Base-by-base conservation (phyloP, 225 moss, liverwort and hornwort genomes). In the Marchantia polymorpha region DNA sequence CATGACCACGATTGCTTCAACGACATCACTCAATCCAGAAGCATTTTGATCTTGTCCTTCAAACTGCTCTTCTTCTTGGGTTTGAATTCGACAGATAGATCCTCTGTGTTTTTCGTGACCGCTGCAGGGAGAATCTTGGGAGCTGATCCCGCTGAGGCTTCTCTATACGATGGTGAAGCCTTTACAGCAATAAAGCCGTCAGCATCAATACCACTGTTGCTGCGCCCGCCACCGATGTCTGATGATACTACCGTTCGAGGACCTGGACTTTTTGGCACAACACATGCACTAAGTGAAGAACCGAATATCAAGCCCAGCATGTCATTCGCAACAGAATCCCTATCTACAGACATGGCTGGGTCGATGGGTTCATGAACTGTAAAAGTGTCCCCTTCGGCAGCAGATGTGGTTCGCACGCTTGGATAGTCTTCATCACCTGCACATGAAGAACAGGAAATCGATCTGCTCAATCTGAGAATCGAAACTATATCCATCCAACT, bases 41-140 rank as follows among this genome's bases (percentile, higher is more conserved):
- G 48, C 83, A 86, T 83, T 74, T 86, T 81, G 51, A 86, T 74
- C 78, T 56, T 86, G 48, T 86, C 86, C 54, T 68, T 86, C 4
- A 86, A 39, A 61, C 86, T 86, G 78, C 83, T 78, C 56, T 81
- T 83, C 83, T 86, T 83, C 67, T 83, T 86, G 17, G 74, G 48
- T 74, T 67, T 78, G 1, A 64, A 29, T 63, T 77, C 75, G 30
- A 51, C 72, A 27, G 22, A 69, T 10, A 71, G 55, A 67, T 76
- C 82, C 56, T 47, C 73, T 39, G 66, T 31, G 16, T 74, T 51
- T n/a, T 20, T 50, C 10, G 3, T 61, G 13, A 63, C 60, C 31
- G 54, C 27, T 27, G 3, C 15, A 64, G 64, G 19, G 22, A 27
- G 54, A 55, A 27, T 27, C 54, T 26, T 7, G 39, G 72, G 19